These are phyloP conservation scores for Circinella minor DNA, from an alignment of 371 early-diverging fungal species.

Conservation along the genomic window DNA sequence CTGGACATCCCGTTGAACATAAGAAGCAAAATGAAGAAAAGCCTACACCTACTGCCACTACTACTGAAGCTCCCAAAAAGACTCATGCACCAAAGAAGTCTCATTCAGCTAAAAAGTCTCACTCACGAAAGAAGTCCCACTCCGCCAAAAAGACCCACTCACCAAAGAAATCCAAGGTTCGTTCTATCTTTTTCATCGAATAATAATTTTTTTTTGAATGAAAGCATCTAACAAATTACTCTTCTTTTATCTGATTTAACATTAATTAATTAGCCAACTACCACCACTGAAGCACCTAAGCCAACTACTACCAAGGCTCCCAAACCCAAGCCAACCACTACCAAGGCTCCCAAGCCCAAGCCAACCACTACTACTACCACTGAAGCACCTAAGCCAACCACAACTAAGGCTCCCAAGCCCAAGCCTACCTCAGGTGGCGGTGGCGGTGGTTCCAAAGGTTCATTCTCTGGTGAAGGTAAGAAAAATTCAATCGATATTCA, in stretches of 20 bases:
- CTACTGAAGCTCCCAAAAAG: conserved; percentile 1
- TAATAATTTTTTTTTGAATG: too few relatives aligned
- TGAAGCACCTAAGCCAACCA: not conserved
- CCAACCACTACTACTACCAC: conserved; percentile 12
- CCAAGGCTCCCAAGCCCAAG: conserved; percentile 7
- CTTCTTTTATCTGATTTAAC: too few relatives aligned
- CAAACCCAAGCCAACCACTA: conserved; percentile 12
- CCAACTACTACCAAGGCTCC: conserved; percentile 10
- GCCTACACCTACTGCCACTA: not conserved
- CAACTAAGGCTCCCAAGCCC: conserved; percentile 8
- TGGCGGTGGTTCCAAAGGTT: conserved; percentile 6
- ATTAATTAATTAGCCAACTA: not conserved
- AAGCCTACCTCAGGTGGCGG: not conserved
- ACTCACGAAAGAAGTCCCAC: not conserved
- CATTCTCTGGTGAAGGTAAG: conserved; percentile 34
- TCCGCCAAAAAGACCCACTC: not conserved
- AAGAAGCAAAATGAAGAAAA: not conserved
- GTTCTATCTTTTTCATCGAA: too few relatives aligned
- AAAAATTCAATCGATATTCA: too few relatives aligned
- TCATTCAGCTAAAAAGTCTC: not conserved
- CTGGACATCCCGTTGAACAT: conserved; percentile 6
- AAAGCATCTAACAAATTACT: too few relatives aligned
- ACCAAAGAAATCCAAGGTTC: not conserved
- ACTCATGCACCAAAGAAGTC: not conserved
- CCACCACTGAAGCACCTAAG: not conserved